Base-by-base conservation (phyloP, 202 grass and related monocot genomes). In the Digitaria exilis region DNA sequence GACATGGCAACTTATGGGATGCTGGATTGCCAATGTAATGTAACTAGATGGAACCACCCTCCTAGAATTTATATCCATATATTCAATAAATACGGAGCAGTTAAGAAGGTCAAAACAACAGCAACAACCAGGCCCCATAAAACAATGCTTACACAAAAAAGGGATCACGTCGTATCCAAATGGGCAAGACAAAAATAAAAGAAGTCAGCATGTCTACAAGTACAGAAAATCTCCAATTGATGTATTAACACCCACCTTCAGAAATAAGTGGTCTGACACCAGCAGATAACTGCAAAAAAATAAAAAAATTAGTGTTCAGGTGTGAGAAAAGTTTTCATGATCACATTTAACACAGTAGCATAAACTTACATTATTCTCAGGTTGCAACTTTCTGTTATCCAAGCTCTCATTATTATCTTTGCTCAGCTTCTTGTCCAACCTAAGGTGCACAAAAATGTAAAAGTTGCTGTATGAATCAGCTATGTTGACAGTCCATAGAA, bases 161-260 rank as follows among this genome's bases (percentile, higher is more conserved):
- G 49, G 16, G 5, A 54, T 6, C 28, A 65, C 7, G 32, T 77
- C n/a, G 43, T 7, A 88, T 73, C 18, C 7, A 84, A 57, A 65
- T 64, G 59, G 49, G 12, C 8, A 81, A 55, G 75, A 69, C 21
- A 81, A 39, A 76, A 64, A 24, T 2, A 48, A 50, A 41, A n/a
- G 35, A 26, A 57, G 16, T 49, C 26, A 34, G 28, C 5, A 84
- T 50, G 6, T 19, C 49, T 49, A 68, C 11, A 34, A 32, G 51
- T 65, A 29, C 46, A 51, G 21, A 4, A 61, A 76, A 64, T 67
- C 61, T 66, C 7, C 32, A 86, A 65, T n/a, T 80, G 18, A 60
- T 71, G 68, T 25, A 39, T 82, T 82, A 44, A 29, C 52, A 77
- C 92, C 62, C 70, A 94, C 92, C 92, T 94, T 94, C 90, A 65